Evolutionary conservation across 805 yeast genomes (phyloP).

Genomic region (Hanseniaspora clermontiae): DNA sequence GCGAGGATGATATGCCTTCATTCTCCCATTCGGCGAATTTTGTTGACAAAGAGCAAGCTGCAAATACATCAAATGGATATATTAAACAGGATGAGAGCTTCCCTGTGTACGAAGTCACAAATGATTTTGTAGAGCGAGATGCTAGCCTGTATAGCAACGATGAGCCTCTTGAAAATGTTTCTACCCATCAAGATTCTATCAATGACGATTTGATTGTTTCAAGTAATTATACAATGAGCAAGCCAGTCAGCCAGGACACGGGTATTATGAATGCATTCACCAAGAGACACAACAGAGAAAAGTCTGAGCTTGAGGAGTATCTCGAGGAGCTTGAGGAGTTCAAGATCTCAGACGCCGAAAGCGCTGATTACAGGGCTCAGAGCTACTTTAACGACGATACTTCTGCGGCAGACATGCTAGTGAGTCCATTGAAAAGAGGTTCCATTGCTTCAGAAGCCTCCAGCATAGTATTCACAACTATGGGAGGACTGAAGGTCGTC

Average conservation of each 20-base stretch:
- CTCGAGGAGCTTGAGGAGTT: conserved; percentile 26
- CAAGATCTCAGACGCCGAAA: conserved; percentile 14
- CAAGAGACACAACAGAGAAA: conserved; percentile 21
- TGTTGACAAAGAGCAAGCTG: background rate
- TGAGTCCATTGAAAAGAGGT: background rate
- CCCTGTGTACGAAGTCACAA: too few species aligned
- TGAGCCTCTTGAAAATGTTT: too few species aligned
- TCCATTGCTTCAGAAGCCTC: background rate
- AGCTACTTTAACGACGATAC: background rate
- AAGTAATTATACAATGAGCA: background rate
- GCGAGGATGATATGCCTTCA: background rate
- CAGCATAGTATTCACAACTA: background rate
- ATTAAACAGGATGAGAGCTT: background rate
- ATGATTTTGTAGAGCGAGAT: background rate
- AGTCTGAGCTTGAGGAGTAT: conserved; percentile 26
- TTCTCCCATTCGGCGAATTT: background rate
- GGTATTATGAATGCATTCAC: background rate
- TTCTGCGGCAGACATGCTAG: background rate
- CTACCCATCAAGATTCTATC: background rate
- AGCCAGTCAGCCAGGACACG: background rate
- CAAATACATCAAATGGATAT: background rate
- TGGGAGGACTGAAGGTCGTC: conserved; percentile 3
- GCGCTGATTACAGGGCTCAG: background rate
- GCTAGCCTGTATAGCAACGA: background rate
- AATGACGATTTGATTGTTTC: background rate